Evolutionary conservation across 139 green algal species (phyloP).

Genomic region (Micromonas pusilla): DNA sequence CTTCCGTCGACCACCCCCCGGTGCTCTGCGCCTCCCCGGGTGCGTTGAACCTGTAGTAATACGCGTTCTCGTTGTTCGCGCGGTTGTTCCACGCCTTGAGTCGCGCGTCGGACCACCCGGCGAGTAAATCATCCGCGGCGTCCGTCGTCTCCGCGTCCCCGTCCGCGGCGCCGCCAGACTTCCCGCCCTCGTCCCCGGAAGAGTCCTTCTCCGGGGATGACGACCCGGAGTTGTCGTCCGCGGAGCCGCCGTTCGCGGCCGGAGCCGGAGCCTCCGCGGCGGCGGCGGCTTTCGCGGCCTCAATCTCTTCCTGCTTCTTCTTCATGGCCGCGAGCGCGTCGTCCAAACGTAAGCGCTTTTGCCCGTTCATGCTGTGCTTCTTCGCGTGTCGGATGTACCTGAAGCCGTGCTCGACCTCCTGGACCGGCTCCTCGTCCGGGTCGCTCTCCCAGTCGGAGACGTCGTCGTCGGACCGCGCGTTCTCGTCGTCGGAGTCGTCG

Average conservation of each 20-base stretch:
- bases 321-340: slow-evolving; percentile 7
- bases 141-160: neutral
- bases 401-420: neutral
- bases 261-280: too few species aligned
- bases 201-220: neutral
- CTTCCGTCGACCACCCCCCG: neutral
- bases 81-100: slow-evolving; percentile 23
- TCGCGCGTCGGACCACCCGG: slow-evolving; percentile 16
- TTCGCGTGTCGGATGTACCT: slow-evolving; percentile 13
- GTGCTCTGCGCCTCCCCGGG: neutral
- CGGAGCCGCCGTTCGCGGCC: too few species aligned
- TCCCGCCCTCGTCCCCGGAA: neutral
- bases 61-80: slow-evolving; percentile 13
- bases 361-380: neutral
- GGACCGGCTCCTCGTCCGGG: neutral
- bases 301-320: slow-evolving; percentile 8
- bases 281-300: neutral
- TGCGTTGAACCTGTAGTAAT: slow-evolving; percentile 23
- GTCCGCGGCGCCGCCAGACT: neutral
- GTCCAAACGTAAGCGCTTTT: slow-evolving; percentile 1
- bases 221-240: neutral
- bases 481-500: neutral
- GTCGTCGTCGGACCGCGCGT: neutral
- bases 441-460: neutral
- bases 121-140: neutral